Conservation (phyloP, 1,284 basidiomycete genomes). For the Pulveroboletus sp. region DNA sequence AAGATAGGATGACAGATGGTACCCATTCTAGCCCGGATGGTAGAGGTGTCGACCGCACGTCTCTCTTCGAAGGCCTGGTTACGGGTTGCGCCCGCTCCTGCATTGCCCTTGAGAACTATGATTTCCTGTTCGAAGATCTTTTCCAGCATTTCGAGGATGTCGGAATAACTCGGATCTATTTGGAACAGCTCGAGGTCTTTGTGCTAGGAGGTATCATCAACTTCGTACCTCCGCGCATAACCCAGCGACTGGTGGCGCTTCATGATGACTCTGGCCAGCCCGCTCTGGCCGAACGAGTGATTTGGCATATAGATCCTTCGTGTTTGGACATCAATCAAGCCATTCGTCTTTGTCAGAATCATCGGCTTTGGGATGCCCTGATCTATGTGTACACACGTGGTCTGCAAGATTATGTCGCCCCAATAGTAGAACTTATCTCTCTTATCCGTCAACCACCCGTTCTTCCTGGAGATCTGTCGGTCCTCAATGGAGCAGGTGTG, state of each 20-base stretch:
- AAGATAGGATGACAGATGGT: conserved; percentile 88
- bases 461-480: conserved; percentile 1
- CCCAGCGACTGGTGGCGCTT: conserved; percentile 80
- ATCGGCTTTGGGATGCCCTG: conserved; percentile 89
- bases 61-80: conserved; percentile 88
- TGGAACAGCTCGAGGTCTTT: conserved; percentile 82
- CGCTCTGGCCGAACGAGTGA: conserved; percentile 82
- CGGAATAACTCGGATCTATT: conserved; percentile 88
- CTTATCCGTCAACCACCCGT: conserved; percentile 70
- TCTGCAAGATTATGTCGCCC: conserved; percentile 86
- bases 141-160: conserved; percentile 87
- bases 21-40: conserved; percentile 84
- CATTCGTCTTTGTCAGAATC: conserved; percentile 80
- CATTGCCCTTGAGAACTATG: conserved; percentile 76
- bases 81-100: conserved; percentile 81
- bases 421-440: conserved; percentile 82
- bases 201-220: conserved; percentile 76
- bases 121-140: conserved; percentile 90
- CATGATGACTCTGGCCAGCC: conserved; percentile 76
- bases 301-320: conserved; percentile 94
- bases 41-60: conserved; percentile 89
- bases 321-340: conserved; percentile 95
- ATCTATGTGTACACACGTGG: conserved; percentile 93
- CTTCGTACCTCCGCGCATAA: conserved; percentile 82
- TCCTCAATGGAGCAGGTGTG: conserved; percentile 12